Evolutionary conservation across 2,329 filamentous ascomycete species (phyloP).

Genomic region (Anisogramma anomala): DNA sequence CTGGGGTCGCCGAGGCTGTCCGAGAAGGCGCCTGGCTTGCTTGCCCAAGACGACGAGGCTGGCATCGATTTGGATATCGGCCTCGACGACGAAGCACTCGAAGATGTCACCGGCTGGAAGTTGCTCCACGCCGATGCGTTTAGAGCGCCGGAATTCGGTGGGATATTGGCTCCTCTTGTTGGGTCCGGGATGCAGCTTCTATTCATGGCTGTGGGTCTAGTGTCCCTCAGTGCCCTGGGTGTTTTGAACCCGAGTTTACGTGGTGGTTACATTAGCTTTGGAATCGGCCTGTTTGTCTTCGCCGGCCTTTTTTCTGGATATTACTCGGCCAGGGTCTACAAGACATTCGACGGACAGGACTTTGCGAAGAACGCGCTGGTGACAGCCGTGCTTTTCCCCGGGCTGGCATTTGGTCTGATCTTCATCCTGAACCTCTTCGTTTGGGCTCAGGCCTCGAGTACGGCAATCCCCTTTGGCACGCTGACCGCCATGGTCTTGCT

Average conservation of each 20-base stretch:
- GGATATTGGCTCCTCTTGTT: slow-evolving; percentile 65
- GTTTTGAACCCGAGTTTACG: slow-evolving; percentile 77
- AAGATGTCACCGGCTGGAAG: slow-evolving; percentile 83
- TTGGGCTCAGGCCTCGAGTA: slow-evolving; percentile 81
- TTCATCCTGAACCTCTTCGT: slow-evolving; percentile 82
- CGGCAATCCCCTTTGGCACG: slow-evolving; percentile 73
- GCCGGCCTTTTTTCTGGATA: slow-evolving; percentile 79
- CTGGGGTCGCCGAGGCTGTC: slow-evolving; percentile 29
- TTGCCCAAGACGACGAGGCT: slow-evolving; percentile 46
- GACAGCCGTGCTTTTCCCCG: slow-evolving; percentile 69
- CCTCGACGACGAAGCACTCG: slow-evolving; percentile 60
- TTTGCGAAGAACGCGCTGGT: slow-evolving; percentile 67
- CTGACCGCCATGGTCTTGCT: slow-evolving; percentile 60
- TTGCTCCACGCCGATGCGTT: slow-evolving; percentile 82
- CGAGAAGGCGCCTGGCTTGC: slow-evolving; percentile 46
- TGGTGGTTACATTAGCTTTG: slow-evolving; percentile 80
- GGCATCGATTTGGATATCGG: slow-evolving; percentile 43
- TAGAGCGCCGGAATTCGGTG: slow-evolving; percentile 57
- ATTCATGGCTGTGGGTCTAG: slow-evolving; percentile 65
- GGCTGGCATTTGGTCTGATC: slow-evolving; percentile 60
- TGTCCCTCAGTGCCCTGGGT: slow-evolving; percentile 63
- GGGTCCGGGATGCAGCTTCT: slow-evolving; percentile 80
- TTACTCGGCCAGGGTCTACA: slow-evolving; percentile 73
- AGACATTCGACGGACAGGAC: slow-evolving; percentile 65
- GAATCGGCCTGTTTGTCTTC: slow-evolving; percentile 70